These are phyloP conservation scores for Suillus cothurnatus DNA, from an alignment of 768 basidiomycete species.

Conservation along the genomic window DNA sequence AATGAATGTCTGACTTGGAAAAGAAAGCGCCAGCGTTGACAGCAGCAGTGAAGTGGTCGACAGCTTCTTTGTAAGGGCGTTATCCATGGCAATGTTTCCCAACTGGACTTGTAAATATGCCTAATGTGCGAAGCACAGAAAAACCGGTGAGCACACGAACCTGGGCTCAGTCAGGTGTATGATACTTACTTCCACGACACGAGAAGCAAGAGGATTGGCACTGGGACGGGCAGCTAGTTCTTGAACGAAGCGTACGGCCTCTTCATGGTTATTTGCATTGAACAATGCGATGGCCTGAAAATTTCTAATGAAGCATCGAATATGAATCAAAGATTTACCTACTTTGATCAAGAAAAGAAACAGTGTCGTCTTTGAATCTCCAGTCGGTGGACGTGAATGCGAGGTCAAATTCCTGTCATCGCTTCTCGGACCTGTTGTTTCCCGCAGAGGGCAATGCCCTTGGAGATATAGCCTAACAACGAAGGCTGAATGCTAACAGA, in stretches of 20 bases:
- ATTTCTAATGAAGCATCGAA: neutral
- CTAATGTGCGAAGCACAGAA: neutral
- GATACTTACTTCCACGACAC: neutral
- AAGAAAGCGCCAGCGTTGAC: neutral
- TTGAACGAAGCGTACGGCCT: neutral
- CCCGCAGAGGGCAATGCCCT: neutral
- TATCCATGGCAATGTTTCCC: neutral
- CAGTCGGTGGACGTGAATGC: neutral
- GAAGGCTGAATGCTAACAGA: neutral
- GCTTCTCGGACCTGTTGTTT: neutral
- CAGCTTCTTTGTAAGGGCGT: neutral
- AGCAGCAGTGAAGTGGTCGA: neutral
- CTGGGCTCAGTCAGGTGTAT: neutral
- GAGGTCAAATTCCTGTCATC: neutral
- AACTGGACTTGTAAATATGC: neutral
- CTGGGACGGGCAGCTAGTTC: neutral
- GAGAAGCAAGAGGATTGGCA: neutral
- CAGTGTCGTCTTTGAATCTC: neutral
- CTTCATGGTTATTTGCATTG: neutral
- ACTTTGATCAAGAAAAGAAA: neutral
- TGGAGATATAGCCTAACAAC: neutral
- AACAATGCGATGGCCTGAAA: neutral
- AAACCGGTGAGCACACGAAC: neutral
- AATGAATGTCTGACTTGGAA: neutral
- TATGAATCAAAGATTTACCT: neutral